Evolutionary conservation across 78 protist genomes (phyloP), one percentile per base, ranked within the genome.

Genomic region (Corallochytrium limacisporum): DNA sequence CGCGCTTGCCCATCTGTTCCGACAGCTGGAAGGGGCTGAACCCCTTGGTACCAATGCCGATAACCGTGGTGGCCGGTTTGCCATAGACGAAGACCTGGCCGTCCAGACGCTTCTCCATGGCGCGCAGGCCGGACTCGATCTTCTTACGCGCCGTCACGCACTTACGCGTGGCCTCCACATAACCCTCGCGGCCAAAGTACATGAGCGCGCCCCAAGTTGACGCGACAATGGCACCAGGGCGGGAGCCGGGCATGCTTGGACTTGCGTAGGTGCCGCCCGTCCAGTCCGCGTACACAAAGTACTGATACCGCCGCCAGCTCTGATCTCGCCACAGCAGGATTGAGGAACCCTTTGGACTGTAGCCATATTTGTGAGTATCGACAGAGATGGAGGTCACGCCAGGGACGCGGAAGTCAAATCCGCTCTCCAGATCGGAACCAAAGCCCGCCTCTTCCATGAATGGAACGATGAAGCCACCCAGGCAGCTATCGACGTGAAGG

Each of bases 281-380:
- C 87, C 87, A 82, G 31, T 69, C n/a, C n/a, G 42, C 6, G 26
- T 70, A n/a, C 57, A 63, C 56, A 28, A 48, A 70, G 72, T 42
- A 71, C 53, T 74, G 81, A 57, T 35, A 44, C 39, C 16, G 31
- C 28, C 81, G 62, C 38, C 68, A 42, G 16, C 3, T 57, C 10
- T 2, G 28, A 13, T 1, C 4, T 32, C 36, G 1, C 68, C 66
- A 79, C 65, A 86, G 1, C 48, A 82, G 26, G 12, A 75, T 69
- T 2, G 78, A 70, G 46, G 68, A 4, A 18, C 81, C 82, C 54
- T 81, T 82, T 28, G 76, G 82, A 1, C 88, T 55, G 38, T 10
- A 82, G 37, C 91, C 91, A 1, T 56, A 72, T 63, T 82, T 87
- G 84, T 87, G 92, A 13, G 70, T 57, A 53, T 82, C 92, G 33